A percentile compares a stretch with the other conserved stretches of the same genome.
Conservation (phyloP, 176 grass and related monocot genomes). For the Stipa capillata region DNA sequence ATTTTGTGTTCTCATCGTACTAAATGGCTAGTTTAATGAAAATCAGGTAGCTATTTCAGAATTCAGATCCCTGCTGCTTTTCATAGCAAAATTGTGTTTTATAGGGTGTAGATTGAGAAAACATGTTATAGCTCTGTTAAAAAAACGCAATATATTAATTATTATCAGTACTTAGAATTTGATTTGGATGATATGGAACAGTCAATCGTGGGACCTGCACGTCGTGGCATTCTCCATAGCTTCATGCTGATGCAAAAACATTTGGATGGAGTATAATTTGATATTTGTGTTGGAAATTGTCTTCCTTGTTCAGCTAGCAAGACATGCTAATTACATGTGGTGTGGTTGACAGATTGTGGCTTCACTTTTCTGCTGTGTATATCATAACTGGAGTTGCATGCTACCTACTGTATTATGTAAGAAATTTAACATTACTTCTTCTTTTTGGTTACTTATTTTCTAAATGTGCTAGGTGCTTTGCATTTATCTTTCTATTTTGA, state of each 20-base stretch:
- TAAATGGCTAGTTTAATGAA: too few relatives aligned
- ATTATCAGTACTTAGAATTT: background rate
- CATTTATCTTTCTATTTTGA: background rate
- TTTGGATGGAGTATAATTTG: background rate
- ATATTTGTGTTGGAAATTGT: background rate
- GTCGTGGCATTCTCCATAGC: background rate
- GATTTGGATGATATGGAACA: background rate
- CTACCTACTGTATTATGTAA: constrained; percentile 87
- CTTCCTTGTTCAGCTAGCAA: background rate
- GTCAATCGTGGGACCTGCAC: background rate
- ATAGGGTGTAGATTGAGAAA: background rate
- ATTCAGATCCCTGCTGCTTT: background rate
- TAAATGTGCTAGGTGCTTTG: too few relatives aligned
- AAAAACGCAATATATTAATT: background rate
- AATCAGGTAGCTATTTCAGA: background rate
- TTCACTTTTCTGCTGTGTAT: constrained; percentile 91
- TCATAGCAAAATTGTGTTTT: background rate
- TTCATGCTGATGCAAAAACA: background rate
- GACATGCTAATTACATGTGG: constrained; percentile 5
- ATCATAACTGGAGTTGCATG: constrained; percentile 71
- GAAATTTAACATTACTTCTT: constrained; percentile 19
- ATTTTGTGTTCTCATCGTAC: background rate
- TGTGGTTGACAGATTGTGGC: constrained; percentile 79
- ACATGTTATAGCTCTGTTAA: background rate
- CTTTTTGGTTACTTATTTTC: background rate